Evolutionary conservation across 768 basidiomycete species (phyloP), one percentile per base, ranked within the genome.

Genomic region (Kwoniella sp.): DNA sequence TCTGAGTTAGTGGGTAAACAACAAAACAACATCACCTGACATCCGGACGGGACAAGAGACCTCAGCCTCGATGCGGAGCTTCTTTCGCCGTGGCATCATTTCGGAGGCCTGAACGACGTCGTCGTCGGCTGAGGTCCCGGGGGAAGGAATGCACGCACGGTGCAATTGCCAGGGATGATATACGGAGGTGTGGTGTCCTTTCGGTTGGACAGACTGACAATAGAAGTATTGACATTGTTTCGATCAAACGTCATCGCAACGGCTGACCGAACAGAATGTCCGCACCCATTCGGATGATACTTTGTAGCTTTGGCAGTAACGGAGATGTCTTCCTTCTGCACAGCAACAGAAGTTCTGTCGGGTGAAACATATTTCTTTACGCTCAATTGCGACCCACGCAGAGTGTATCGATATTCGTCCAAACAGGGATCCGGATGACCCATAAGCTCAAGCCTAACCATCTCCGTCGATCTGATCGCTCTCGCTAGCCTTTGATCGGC

Each of bases 1-100:
- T 45, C 41, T 17, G 41, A 45, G 41, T 45, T 45, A 45, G 41
- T 45, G 41, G 20, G 41, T 45, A 45, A 45, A 45, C 41, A 45
- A 45, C 8, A 17, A 45, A 45, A 45, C 41, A 45, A 45, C 8
- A 17, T 45, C 41, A 45, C 41, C 17, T 45, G 41, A 45, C 41
- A 4, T 11, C 20, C 41, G 9, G 41, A 20, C 20, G 17, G 41
- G 15, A 45, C 41, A 45, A 17, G 17, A 45, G 34, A 7, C 34
- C 34, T 37, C 34, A 13, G 13, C 34, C 34, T 13, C 34, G 34
- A 17, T 45, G 41, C 20, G 41, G 41, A 45, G 5, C 41, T 3
- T 17, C 41, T 7, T 45, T 11, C 4, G 4, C 9, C 3, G 11
- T 17, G 41, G 15, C 34, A 45, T 9, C 9, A 17, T 17, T 8